Conservation (phyloP, 2,329 filamentous ascomycete genomes). For the Fusarium irregulare region DNA sequence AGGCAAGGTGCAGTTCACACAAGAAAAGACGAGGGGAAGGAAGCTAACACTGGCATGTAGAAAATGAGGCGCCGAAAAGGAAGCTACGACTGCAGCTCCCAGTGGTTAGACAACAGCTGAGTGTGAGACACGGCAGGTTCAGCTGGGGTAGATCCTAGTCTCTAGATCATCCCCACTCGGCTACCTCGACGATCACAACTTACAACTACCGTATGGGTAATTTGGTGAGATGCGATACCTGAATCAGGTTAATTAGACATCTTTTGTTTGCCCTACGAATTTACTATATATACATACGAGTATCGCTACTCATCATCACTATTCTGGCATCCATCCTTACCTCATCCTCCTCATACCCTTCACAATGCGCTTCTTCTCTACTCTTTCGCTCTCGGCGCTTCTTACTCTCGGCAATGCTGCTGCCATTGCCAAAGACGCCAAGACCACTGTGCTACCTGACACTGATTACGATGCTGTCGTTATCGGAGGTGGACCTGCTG, state of each 20-base stretch:
- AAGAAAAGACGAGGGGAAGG: not conserved
- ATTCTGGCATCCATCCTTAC: not conserved
- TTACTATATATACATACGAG: not conserved
- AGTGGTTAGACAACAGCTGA: not conserved
- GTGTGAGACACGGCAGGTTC: conserved; percentile 4
- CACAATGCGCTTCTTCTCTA: conserved; percentile 35
- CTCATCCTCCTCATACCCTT: not conserved
- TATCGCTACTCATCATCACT: not conserved
- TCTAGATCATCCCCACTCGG: not conserved
- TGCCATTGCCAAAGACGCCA: conserved; percentile 17
- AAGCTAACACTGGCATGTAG: not conserved
- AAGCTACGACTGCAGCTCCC: not conserved
- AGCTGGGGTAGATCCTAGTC: not conserved
- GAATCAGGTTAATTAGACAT: conserved; percentile 13
- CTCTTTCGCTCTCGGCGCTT: conserved; percentile 21
- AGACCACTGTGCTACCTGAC: conserved; percentile 19
- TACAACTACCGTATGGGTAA: not conserved
- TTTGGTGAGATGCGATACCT: not conserved
- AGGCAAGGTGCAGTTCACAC: not conserved
- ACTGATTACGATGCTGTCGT: conserved; percentile 65
- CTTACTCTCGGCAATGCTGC: conserved; percentile 28
- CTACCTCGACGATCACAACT: not conserved
- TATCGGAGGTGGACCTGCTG: conserved; percentile 68
- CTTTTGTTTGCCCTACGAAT: not conserved
- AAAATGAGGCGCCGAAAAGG: not conserved